Base-by-base conservation (phyloP, 345 rosid species). In the Camelina laxa region DNA sequence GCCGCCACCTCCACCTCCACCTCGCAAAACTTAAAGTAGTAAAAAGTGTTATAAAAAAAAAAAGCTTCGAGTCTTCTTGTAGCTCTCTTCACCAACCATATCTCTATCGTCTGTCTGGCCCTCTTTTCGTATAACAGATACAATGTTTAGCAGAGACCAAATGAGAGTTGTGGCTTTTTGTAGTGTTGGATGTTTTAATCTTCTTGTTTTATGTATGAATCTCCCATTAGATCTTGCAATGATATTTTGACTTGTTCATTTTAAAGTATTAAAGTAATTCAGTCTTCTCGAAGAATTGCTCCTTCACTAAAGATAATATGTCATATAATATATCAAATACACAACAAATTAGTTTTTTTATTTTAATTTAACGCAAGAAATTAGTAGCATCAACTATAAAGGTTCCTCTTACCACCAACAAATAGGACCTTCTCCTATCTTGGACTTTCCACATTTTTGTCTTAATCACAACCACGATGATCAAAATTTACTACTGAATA, bases 1-100 rank as follows among this genome's bases (percentile, higher is more conserved):
- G 0, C 96, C 92, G 2, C 88, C 97, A 0, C 96, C 92, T 1
- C 88, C 90, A 73, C 91, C 97, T 0, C 96, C 92, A 3, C 88
- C 91, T 68, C 94, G 90, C 31, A 92, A 85, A 75, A 48, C 83
- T 2, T 71, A 66, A 76, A 44, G 50, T 35, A 24, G 45, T 45
- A 35, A 60, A 60, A 68, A 60, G 2, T 6, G 13, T 16, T 1
- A 20, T 4, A 3, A 17, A 30, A 14, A 14, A 14, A n/a, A 54
- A 68, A 20, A 14, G 14, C 17, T 33, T 33, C 3, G 22, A 48
- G 53, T 20, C 30, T 4, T 20, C 5, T 57, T 12, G 45, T 16
- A 65, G 54, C 55, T 41, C 39, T 16, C 31, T 24, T 42, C 16
- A 2, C 4, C 14, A 39, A 10, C 42, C 4, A 11, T 3, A 11